Evolutionary conservation across 2,329 filamentous ascomycete genomes (phyloP), one percentile per base, ranked within the genome.

Genomic region (Xenosphaeropsis pyriputrescens): DNA sequence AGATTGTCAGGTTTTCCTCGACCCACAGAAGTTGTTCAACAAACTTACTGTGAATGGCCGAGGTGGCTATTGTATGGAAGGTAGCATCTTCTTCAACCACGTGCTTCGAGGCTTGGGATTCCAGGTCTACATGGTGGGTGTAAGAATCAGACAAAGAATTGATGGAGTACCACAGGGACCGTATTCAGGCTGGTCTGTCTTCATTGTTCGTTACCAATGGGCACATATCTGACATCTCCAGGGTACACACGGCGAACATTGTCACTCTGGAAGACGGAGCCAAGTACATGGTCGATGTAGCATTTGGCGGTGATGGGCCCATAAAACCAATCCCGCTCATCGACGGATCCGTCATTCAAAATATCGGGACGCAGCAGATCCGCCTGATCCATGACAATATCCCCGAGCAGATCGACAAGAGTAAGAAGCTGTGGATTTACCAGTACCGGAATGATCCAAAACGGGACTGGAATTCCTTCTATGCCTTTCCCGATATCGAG

Each of bases 401-500:
- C 29, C 62, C 68, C 3, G 55, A 58, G 12, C 59, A 68, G 41
- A 57, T 52, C 36, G 43, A 54, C 38, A 57, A 63, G 19, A 59
- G 62, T 34, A 53, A 58, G 26, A 67, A 65, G 41, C 54, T 70
- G 40, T 82, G 76, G 77, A 64, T 80, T 40, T 79, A 77, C 49
- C 67, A 80, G 53, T 70, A 71, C 45, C 64, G 70, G 18, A 65
- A 70, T 43, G 54, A 57, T 5, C 32, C 50, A 0, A 57, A 65
- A 1, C 58, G 56, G 34, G 59, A 62, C 2, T 86, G 78, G 72
- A 60, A 66, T 16, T 60, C 69, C 1, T 69, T 65, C 35, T 84
- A 83, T 53, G 71, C 67, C 43, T 86, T 85, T 53, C 66, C 68
- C 2, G 72, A 80, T 42, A 60, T 67, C 12, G 77, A 82, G 53